Base-by-base conservation (phyloP, 2,329 filamentous ascomycete species). In the Cladosporium sp. region DNA sequence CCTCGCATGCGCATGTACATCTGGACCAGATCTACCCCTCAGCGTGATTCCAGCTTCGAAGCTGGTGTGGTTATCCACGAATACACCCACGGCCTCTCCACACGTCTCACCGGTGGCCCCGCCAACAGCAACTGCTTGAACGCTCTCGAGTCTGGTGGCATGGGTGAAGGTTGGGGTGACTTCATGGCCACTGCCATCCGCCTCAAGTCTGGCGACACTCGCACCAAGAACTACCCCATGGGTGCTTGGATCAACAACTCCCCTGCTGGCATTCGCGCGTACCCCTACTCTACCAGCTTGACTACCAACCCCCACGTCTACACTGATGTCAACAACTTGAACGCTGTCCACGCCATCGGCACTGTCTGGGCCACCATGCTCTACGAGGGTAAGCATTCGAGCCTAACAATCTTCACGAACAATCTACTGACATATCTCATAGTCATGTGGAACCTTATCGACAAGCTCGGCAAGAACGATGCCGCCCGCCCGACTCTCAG, bases 11-110 rank as follows among this genome's bases (percentile, higher is more conserved):
- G 79, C 20, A 84, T 85, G 82, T 84, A 79, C 65, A 68, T 85
- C 48, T 86, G 80, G 80, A 78, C 73, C 8, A 62, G 64, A 9
- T 75, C 78, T 6, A 77, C 68, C 0, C 80, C 80, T 0, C 66
- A 73, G 56, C 75, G 82, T 6, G 83, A 85, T 68, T 78, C 77
- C 58, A 70, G 76, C n/a, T 85, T 86, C 61, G 83, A 86, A 48
- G 78, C 80, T 5, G 80, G 81, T 57, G 80, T 86, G 17, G 75
- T 86, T 20, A 79, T 86, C 60, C 83, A 86, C 72, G 81, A 83
- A 66, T 83, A 79, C 65, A 81, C 77, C 1, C 80, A 83, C 58
- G 55, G 55, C 20, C 34, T 85, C 8, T 83, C 81, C 13, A 84
- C 74, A 70, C 81, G 83, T 39, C 74, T 85, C 25, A 85, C 83